A percentile compares a stretch with the other conserved stretches of the same genome.
These are phyloP conservation scores for Perilla frutescens DNA, from an alignment of 257 asterid genomes.

Conservation along the genomic window DNA sequence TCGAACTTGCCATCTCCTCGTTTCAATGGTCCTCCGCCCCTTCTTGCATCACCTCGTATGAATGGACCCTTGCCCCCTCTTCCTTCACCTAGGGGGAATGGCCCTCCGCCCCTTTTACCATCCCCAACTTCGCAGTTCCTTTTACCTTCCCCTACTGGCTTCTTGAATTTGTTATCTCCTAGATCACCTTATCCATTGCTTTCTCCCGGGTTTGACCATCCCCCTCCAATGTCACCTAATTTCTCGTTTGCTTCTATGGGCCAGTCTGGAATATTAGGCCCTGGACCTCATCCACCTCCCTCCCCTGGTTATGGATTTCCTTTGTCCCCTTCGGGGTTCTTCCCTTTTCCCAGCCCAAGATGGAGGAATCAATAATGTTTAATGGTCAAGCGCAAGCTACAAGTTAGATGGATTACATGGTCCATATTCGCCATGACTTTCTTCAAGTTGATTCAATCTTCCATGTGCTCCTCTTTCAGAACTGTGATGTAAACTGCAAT, in stretches of 20 bases:
- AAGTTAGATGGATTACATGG: constrained; percentile 40
- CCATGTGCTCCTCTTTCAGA: constrained; percentile 41
- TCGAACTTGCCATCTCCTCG: constrained; percentile 56
- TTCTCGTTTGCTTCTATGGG: constrained; percentile 72
- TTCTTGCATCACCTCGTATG: constrained; percentile 59
- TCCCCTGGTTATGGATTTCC: constrained; percentile 96
- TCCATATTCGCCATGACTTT: constrained; percentile 34
- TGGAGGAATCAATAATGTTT: constrained; percentile 74
- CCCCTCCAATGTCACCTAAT: constrained; percentile 76
- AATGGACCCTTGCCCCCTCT: constrained; percentile 61
- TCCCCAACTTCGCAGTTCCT: constrained; percentile 89
- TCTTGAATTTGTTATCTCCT: constrained; percentile 68
- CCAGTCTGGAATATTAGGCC: constrained; percentile 80
- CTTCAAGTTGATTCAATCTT: constrained; percentile 30
- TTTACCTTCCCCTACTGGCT: constrained; percentile 84
- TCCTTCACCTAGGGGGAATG: constrained; percentile 61
- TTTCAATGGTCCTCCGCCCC: constrained; percentile 55
- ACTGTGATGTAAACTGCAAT: constrained; percentile 34
- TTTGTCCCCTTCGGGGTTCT: constrained; percentile 80
- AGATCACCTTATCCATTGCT: constrained; percentile 82
- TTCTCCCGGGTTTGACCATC: constrained; percentile 78
- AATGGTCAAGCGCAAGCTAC: constrained; percentile 40
- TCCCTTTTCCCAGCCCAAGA: constrained; percentile 75
- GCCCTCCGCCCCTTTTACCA: constrained; percentile 69
- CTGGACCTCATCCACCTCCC: constrained; percentile 79